Evolutionary conservation across 2,329 filamentous ascomycete genomes (phyloP).

Genomic region (Graphilbum ipis-grandicollis): DNA sequence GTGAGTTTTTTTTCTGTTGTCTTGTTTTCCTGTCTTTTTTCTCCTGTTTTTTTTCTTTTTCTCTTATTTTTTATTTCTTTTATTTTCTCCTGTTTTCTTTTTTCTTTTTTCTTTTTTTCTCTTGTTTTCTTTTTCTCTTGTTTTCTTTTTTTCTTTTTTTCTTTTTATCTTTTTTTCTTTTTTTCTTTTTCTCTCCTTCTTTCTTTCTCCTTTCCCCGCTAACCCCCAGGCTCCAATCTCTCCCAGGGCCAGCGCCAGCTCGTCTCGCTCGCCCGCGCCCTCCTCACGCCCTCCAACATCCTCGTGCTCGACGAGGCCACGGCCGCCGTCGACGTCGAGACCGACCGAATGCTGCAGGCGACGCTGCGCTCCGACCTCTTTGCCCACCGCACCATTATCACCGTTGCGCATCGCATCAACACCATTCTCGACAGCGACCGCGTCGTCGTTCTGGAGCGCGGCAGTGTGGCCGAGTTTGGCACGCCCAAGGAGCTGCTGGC

Average conservation of each 20-base stretch:
- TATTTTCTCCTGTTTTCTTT: not conserved
- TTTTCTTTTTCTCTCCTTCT: not conserved
- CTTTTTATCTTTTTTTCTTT: not conserved
- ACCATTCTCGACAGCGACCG: conserved; percentile 82
- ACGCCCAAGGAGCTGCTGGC: conserved; percentile 63
- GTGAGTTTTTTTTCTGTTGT: conserved; percentile 31
- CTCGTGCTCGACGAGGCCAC: conserved; percentile 95
- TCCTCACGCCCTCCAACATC: conserved; percentile 92
- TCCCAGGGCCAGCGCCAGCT: conserved; percentile 92
- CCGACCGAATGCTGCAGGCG: conserved; percentile 47
- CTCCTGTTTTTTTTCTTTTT: not conserved
- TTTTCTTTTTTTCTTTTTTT: not conserved
- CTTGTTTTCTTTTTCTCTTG: not conserved
- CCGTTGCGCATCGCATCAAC: conserved; percentile 94
- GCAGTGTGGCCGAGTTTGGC: conserved; percentile 83
- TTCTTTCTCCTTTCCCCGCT: not conserved
- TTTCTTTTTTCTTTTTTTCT: not conserved
- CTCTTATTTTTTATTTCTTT: not conserved
- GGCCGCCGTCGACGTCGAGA: conserved; percentile 53
- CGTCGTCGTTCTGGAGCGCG: conserved; percentile 84
- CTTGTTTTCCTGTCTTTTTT: not conserved
- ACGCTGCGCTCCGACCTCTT: conserved; percentile 53
- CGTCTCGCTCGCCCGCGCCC: conserved; percentile 78
- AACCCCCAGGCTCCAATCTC: conserved; percentile 61
- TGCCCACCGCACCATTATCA: conserved; percentile 88